These are phyloP conservation scores for Boletus bicolor DNA, from an alignment of 768 basidiomycete genomes.

Conservation along the genomic window DNA sequence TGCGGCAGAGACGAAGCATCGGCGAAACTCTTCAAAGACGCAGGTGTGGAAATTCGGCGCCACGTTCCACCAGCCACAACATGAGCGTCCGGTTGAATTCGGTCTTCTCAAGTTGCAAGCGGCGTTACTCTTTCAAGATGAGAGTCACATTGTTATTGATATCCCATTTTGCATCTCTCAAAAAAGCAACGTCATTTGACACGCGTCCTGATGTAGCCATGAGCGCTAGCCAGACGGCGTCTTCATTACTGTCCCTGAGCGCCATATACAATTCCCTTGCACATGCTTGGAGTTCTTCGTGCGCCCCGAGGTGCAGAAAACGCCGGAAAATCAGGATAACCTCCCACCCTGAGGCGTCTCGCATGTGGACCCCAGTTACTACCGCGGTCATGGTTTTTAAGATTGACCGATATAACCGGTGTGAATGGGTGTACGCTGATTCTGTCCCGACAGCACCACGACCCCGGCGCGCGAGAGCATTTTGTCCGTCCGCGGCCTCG, in stretches of 20 bases:
- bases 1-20: constrained; percentile 75
- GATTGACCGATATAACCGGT: constrained; percentile 75
- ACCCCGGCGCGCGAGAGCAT: constrained; percentile 61
- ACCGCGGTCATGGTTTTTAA: constrained; percentile 70
- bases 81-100: constrained; percentile 10
- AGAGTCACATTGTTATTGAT: constrained; percentile 42
- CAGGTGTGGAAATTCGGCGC: constrained; percentile 77
- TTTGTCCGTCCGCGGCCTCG: constrained; percentile 60
- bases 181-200: constrained; percentile 44
- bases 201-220: constrained; percentile 46
- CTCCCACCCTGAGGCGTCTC: constrained; percentile 78
- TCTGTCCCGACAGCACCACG: constrained; percentile 53
- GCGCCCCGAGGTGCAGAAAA: constrained; percentile 63
- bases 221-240: constrained; percentile 83
- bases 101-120: background rate
- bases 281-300: constrained; percentile 69
- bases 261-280: constrained; percentile 65
- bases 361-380: constrained; percentile 61
- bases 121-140: constrained; percentile 30
- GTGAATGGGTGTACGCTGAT: constrained; percentile 76
- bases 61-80: constrained; percentile 47
- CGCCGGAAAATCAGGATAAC: constrained; percentile 71
- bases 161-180: constrained; percentile 61
- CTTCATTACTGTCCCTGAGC: constrained; percentile 61
- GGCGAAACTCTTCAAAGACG: constrained; percentile 71